Evolutionary conservation across 352 stramenopile species (phyloP).

Genomic region (Halophytophthora batemanensis): DNA sequence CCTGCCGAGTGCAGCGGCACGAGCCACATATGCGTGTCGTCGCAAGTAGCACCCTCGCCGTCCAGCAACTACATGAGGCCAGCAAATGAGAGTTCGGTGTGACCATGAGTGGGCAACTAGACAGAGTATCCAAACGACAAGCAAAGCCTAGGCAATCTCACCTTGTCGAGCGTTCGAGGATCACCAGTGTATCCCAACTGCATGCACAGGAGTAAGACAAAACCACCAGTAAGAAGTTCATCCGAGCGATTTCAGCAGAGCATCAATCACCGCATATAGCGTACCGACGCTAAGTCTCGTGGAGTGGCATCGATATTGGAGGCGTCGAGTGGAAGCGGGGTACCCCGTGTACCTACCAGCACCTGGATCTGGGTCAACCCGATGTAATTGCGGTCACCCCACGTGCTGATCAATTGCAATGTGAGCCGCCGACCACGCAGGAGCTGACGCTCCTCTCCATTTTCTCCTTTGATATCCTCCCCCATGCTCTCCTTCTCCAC

Average conservation of each 20-base stretch:
- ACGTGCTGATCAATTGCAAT: conserved; percentile 61
- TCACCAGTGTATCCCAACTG: conserved; percentile 75
- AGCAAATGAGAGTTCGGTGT: neutral
- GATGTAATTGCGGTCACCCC: conserved; percentile 85
- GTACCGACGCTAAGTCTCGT: conserved; percentile 67
- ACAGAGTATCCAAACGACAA: neutral
- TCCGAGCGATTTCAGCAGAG: too few species aligned
- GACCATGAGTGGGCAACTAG: neutral
- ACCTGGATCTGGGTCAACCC: conserved; percentile 78
- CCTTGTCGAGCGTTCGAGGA: conserved; percentile 86
- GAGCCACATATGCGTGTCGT: conserved; percentile 91
- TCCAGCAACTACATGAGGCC: conserved; percentile 64
- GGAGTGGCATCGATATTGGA: conserved; percentile 57
- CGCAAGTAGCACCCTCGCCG: conserved; percentile 70
- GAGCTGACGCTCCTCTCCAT: conserved; percentile 14
- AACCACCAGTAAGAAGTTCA: neutral
- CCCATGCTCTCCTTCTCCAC: conserved; percentile 10
- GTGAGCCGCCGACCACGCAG: conserved; percentile 47
- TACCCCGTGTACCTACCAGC: conserved; percentile 42
- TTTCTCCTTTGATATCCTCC: conserved; percentile 10
- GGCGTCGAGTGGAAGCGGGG: conserved; percentile 35
- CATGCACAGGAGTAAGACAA: conserved; percentile 1
- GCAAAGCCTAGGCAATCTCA: conserved; percentile 10
- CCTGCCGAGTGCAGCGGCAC: conserved; percentile 48
- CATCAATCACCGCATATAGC: neutral